Conservation (phyloP, 1,139 yeast genomes). For the Geotrichum reessii region DNA sequence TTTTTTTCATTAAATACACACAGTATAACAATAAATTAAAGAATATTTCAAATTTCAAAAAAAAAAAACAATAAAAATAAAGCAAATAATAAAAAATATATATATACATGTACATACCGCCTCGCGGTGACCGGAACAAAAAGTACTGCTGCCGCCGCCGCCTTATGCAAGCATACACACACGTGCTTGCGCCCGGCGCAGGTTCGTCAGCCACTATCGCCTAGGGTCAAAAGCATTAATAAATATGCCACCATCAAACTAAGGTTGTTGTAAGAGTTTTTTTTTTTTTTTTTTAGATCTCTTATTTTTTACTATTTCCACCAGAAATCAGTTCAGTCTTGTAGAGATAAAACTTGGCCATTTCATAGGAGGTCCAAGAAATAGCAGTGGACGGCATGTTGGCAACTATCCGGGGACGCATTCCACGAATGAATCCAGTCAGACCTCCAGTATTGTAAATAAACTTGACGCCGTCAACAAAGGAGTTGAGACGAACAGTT, state of each 20-base stretch:
- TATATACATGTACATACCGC: background rate
- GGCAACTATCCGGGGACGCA: constrained; percentile 85
- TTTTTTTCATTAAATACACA: too few species aligned
- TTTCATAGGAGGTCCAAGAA: constrained; percentile 96
- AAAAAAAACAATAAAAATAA: too few species aligned
- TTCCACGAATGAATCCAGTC: constrained; percentile 72
- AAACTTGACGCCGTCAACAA: constrained; percentile 64
- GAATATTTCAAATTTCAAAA: too few species aligned
- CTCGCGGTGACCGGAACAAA: background rate
- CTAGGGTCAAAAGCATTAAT: background rate
- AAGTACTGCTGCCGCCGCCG: background rate
- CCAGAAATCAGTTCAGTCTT: background rate
- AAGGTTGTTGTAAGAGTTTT: background rate
- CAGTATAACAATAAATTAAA: too few species aligned
- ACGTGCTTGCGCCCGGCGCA: too few species aligned
- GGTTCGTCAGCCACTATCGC: too few species aligned
- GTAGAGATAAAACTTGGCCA: constrained; percentile 58
- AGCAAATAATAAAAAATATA: too few species aligned
- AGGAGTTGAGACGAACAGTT: constrained; percentile 49
- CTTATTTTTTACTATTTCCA: background rate
- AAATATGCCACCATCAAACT: background rate
- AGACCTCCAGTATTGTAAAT: constrained; percentile 63
- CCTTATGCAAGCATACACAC: background rate
- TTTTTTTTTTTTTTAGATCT: background rate
- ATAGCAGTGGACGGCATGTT: constrained; percentile 97